phyloP scores from a whole-genome alignment of 2,329 filamentous ascomycete genomes.

The Pestalotiopsis sp. region DNA sequence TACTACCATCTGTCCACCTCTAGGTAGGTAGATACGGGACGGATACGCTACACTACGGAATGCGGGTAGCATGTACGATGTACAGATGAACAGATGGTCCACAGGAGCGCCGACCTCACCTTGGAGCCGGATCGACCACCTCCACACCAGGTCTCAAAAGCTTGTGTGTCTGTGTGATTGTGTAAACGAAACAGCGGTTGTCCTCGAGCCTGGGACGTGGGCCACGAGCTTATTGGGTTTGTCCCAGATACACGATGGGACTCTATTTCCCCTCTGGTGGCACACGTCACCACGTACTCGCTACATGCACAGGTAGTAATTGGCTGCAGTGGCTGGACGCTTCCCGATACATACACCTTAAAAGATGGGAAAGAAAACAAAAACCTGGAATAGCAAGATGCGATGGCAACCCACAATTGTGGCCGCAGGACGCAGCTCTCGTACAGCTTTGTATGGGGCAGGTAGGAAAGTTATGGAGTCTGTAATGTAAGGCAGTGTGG shows the following conservation, averaged over 20 bases:
- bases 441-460: not conserved
- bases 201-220: slow-evolving; percentile 1
- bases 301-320: too few species aligned
- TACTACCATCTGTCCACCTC: not conserved
- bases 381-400: not conserved
- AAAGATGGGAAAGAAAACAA: not conserved
- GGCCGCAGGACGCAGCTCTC: not conserved
- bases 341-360: not conserved
- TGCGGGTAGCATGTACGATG: not conserved
- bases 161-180: not conserved
- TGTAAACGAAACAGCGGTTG: slow-evolving; percentile 8
- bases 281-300: not conserved
- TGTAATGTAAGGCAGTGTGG: not conserved
- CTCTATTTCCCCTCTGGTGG: not conserved
- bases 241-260: slow-evolving; percentile 5
- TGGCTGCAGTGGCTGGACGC: not conserved
- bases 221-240: slow-evolving; percentile 5
- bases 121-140: not conserved
- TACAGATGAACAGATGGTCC: not conserved
- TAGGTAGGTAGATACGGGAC: not conserved
- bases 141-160: not conserved
- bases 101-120: not conserved
- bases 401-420: not conserved
- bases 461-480: not conserved
- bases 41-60: not conserved